phyloP scores from a whole-genome alignment of 140 eudicot genomes.

The Anethum foeniculum region DNA sequence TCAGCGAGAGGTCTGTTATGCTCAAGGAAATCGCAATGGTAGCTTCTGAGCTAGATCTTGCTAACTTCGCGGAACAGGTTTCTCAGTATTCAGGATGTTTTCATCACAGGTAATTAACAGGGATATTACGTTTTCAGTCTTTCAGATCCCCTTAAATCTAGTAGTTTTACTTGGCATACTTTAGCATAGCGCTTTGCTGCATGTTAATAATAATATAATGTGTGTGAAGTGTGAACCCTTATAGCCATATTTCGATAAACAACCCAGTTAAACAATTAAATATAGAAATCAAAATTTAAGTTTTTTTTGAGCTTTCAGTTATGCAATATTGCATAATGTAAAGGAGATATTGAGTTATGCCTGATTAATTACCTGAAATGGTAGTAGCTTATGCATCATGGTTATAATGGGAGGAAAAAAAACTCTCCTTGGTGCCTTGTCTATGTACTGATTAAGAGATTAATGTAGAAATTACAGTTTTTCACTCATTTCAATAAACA shows the following conservation, averaged over 20 bases:
- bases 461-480: neutral
- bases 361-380: neutral
- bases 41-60: conserved; percentile 44
- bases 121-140: neutral
- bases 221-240: neutral
- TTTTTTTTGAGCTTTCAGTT: neutral
- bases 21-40: conserved; percentile 56
- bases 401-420: neutral
- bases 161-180: neutral
- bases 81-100: conserved; percentile 73
- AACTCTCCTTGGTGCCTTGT: neutral
- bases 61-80: conserved; percentile 63
- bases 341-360: neutral
- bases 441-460: neutral
- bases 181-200: neutral
- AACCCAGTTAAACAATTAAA: neutral
- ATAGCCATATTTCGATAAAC: neutral
- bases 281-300: neutral
- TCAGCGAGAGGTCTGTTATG: conserved; percentile 54
- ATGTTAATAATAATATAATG: neutral
- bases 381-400: neutral
- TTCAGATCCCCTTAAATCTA: conserved; percentile 1
- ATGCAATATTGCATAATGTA: neutral
- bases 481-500: neutral
- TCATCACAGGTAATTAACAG: conserved; percentile 69